Evolutionary conservation across 257 asterid species (phyloP), one percentile per base, ranked within the genome.

Genomic region (Ocimum tenuiflorum): DNA sequence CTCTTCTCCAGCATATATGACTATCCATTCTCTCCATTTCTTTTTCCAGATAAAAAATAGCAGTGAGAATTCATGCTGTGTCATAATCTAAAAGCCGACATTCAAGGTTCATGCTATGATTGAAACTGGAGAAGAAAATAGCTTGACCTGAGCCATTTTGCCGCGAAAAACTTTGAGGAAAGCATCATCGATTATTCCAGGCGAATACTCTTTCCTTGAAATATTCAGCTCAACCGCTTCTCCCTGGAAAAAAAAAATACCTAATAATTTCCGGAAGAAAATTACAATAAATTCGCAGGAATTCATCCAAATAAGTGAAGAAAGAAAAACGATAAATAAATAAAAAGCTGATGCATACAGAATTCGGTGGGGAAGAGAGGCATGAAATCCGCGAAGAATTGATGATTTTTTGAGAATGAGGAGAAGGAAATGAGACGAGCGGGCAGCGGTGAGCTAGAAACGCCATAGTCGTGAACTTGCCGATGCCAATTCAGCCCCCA

Each of bases 81-180:
- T 31, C 6, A 1, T 24, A 23, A 52, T 12, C 13, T 11, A 29
- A 27, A 27, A 27, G 3, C 4, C 31, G 31, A 27, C 3, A 27
- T 27, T 27, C 31, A 27, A 27, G 4, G 31, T 4, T 27, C 31
- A 27, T 27, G 31, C 10, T 36, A 36, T 7, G 10, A 8, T 2
- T 38, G 19, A 39, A 15, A 27, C 9, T 0, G 11, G 13, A 39
- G 6, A 49, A 65, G 49, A 18, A 45, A 55, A 9, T 22, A 63
- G 54, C 49, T 4, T 42, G 1, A 87, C 96, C 86, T 75, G 78
- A 57, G 80, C 96, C 95, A 90, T 87, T 83, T 75, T 88, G 57
- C 74, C 73, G 51, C 97, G 90, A 75, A 91, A 91, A 23, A 86
- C 73, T 50, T 75, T 69, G 53, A 88, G 68, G 73, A 90, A 88